Evolutionary conservation across 2,329 filamentous ascomycete genomes (phyloP).

Genomic region (Uncinocarpus reesii): DNA sequence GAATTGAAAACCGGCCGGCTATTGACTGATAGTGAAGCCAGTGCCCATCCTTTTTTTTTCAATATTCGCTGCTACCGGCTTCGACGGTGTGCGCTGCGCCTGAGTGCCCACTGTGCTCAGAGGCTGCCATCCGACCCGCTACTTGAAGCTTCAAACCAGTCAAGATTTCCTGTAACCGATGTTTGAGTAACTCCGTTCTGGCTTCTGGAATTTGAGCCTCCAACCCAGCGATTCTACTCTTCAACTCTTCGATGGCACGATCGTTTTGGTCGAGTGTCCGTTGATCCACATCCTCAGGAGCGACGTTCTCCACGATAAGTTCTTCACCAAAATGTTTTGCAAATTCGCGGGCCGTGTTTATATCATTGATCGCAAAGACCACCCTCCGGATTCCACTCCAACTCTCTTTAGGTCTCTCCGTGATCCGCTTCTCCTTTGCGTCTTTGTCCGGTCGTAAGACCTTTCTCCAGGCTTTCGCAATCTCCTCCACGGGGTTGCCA

Average conservation of each 20-base stretch:
- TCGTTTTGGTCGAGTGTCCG: neutral
- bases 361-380: constrained; percentile 12
- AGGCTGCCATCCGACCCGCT: neutral
- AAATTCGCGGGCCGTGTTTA: constrained; percentile 4
- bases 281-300: constrained; percentile 1
- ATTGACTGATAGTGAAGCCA: too few relatives aligned
- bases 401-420: neutral
- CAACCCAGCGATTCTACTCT: constrained; percentile 4
- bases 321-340: constrained; percentile 9
- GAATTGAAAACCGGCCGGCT: too few relatives aligned
- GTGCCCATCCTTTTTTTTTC: too few relatives aligned
- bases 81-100: neutral
- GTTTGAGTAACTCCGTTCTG: constrained; percentile 2
- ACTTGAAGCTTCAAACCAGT: constrained; percentile 6
- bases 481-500: constrained; percentile 10
- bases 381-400: constrained; percentile 10
- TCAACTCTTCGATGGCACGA: constrained; percentile 8
- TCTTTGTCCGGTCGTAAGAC: neutral
- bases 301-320: neutral
- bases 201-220: constrained; percentile 1
- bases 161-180: constrained; percentile 8
- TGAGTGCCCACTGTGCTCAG: neutral
- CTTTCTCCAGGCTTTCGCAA: constrained; percentile 10
- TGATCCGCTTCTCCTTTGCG: neutral
- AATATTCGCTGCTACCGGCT: neutral